A percentile compares a stretch with the other conserved stretches of the same genome.
These are phyloP conservation scores for Chlorophyllum brunneum DNA, from an alignment of 768 basidiomycete genomes.

Conservation along the genomic window DNA sequence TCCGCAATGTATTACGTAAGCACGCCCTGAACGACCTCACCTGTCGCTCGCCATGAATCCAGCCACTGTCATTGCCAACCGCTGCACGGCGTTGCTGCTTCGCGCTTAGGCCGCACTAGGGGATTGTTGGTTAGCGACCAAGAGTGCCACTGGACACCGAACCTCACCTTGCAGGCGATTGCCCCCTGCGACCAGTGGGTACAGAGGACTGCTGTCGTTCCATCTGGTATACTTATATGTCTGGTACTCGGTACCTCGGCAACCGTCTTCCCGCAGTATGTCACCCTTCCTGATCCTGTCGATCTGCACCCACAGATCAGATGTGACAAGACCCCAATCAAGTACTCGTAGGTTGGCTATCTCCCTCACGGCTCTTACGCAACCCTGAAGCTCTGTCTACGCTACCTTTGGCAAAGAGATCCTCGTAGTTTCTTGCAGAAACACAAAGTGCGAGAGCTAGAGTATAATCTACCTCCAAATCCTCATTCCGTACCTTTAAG, in stretches of 20 bases:
- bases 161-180: too few relatives aligned
- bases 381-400: background rate
- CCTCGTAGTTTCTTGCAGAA: background rate
- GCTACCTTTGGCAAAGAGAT: background rate
- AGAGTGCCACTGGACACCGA: too few relatives aligned
- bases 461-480: background rate
- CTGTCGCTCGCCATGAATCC: background rate
- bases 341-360: background rate
- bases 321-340: background rate
- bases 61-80: too few relatives aligned
- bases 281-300: background rate
- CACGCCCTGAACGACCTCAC: too few relatives aligned
- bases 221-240: background rate
- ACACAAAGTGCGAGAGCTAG: background rate
- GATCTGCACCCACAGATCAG: background rate
- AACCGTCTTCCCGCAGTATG: background rate
- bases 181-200: too few relatives aligned
- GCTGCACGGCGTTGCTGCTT: too few relatives aligned
- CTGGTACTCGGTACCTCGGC: too few relatives aligned
- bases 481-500: background rate
- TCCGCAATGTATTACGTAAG: constrained; percentile 1
- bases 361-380: background rate
- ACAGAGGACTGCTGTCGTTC: too few relatives aligned
- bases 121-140: too few relatives aligned
- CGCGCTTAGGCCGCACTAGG: too few relatives aligned